These are phyloP conservation scores for Epichloe typhina DNA, from an alignment of 2,329 filamentous ascomycete genomes.

Conservation along the genomic window DNA sequence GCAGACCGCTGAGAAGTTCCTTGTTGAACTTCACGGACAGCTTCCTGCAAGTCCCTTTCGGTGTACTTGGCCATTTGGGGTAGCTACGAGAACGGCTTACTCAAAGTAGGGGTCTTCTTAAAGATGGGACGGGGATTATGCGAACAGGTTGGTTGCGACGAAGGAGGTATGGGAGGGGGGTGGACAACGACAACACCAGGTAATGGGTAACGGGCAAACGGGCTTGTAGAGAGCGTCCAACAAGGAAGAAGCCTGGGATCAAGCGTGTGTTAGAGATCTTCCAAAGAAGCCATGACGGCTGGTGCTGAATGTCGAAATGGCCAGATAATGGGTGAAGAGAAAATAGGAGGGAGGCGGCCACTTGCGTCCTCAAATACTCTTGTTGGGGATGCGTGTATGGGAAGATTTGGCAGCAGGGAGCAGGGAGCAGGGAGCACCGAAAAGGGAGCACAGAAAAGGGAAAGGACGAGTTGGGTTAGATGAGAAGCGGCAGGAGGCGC, in stretches of 20 bases:
- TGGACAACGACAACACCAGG: neutral
- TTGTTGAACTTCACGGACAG: constrained; percentile 8
- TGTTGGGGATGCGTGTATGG: neutral
- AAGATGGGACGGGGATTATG: neutral
- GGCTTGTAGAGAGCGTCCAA: constrained; percentile 5
- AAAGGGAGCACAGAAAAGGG: neutral
- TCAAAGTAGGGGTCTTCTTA: neutral
- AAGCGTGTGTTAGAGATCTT: constrained; percentile 7
- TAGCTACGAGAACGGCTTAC: neutral
- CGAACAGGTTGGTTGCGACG: constrained; percentile 1
- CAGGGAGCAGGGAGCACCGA: neutral
- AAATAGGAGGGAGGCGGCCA: constrained; percentile 3
- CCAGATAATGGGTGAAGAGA: constrained; percentile 5
- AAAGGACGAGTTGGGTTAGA: neutral
- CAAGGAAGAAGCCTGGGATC: constrained; percentile 6
- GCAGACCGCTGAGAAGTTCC: constrained; percentile 7
- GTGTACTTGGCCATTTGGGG: constrained; percentile 8
- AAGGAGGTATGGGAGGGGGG: neutral
- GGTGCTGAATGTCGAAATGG: constrained; percentile 4
- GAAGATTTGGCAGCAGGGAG: neutral
- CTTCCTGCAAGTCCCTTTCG: constrained; percentile 8
- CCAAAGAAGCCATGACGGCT: constrained; percentile 5
- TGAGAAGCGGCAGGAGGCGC: neutral
- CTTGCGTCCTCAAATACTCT: constrained; percentile 7
- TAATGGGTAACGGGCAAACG: constrained; percentile 1